phyloP scores from a whole-genome alignment of 768 basidiomycete genomes.

The Solioccasus polychromus region DNA sequence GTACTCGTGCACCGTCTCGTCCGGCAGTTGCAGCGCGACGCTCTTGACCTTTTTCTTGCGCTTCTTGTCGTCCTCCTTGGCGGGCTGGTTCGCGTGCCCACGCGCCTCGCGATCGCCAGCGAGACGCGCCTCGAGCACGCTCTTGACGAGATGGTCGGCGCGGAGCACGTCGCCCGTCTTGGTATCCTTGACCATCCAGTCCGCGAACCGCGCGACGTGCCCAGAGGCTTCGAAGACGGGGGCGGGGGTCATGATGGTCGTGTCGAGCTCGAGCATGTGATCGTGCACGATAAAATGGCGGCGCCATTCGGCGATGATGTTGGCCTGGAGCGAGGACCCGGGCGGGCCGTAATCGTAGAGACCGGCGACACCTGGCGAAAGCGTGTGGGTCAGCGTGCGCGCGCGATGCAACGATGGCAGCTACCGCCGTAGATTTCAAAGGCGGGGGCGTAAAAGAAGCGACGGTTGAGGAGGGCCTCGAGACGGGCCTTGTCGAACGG shows the following conservation, averaged over 20 bases:
- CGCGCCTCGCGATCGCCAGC: slow-evolving; percentile 90
- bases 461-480: slow-evolving; percentile 80
- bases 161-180: slow-evolving; percentile 96
- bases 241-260: slow-evolving; percentile 95
- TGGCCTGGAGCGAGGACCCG: slow-evolving; percentile 92
- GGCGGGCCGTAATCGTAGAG: slow-evolving; percentile 98
- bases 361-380: slow-evolving; percentile 79
- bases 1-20: slow-evolving; percentile 73
- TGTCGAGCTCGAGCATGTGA: slow-evolving; percentile 97
- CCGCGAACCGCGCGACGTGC: slow-evolving; percentile 96
- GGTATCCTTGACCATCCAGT: slow-evolving; percentile 98
- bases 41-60: slow-evolving; percentile 74
- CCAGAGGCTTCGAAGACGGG: slow-evolving; percentile 96
- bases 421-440: slow-evolving; percentile 98
- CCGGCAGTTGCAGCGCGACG: slow-evolving; percentile 67
- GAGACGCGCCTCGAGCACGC: slow-evolving; percentile 84
- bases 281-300: slow-evolving; percentile 98
- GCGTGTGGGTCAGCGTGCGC: background rate
- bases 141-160: slow-evolving; percentile 94
- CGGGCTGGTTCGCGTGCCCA: slow-evolving; percentile 61
- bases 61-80: slow-evolving; percentile 50
- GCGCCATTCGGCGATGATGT: slow-evolving; percentile 95
- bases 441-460: slow-evolving; percentile 97
- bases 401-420: slow-evolving; percentile 13
- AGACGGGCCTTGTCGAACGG: slow-evolving; percentile 83